Evolutionary conservation across 2,329 filamentous ascomycete genomes (phyloP).

Genomic region (Cyphellophora attinorum): DNA sequence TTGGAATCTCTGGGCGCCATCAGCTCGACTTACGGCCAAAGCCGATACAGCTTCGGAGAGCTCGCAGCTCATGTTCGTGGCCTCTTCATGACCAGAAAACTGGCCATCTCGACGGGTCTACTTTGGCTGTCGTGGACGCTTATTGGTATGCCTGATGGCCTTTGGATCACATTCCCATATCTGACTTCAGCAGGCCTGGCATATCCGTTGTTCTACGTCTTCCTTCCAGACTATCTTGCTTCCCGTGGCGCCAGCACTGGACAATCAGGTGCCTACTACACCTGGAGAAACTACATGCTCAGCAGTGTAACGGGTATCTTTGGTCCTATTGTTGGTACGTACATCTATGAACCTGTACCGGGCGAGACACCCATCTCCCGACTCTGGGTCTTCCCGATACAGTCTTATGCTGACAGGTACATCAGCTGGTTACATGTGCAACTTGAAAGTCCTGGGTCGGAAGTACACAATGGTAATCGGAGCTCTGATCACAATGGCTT

Average conservation of each 20-base stretch:
- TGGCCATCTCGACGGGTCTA: conserved; percentile 51
- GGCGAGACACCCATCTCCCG: no score
- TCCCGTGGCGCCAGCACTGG: conserved; percentile 49
- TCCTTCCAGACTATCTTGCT: conserved; percentile 54
- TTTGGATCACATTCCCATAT: conserved; percentile 14
- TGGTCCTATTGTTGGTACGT: conserved; percentile 48
- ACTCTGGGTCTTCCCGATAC: no score
- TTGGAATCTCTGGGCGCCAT: conserved; percentile 50
- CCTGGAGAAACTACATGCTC: conserved; percentile 64
- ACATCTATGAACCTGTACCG: no score
- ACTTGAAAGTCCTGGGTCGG: conserved; percentile 47
- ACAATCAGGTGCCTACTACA: conserved; percentile 43
- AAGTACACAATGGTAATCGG: conserved; percentile 59
- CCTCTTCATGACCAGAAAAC: conserved; percentile 52
- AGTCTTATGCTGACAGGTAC: no score
- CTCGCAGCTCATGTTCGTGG: conserved; percentile 47
- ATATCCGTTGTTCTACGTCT: conserved; percentile 35
- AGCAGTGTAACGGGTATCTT: conserved; percentile 58
- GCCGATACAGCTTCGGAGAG: background rate
- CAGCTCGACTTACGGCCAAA: conserved; percentile 63
- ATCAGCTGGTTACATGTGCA: conserved; percentile 58
- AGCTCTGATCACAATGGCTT: conserved; percentile 52
- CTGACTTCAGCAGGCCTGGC: conserved; percentile 46
- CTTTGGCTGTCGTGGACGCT: conserved; percentile 62
- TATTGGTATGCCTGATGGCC: conserved; percentile 61